Evolutionary conservation across 139 green algal species (phyloP).

Genomic region (Picochlorum sp.): DNA sequence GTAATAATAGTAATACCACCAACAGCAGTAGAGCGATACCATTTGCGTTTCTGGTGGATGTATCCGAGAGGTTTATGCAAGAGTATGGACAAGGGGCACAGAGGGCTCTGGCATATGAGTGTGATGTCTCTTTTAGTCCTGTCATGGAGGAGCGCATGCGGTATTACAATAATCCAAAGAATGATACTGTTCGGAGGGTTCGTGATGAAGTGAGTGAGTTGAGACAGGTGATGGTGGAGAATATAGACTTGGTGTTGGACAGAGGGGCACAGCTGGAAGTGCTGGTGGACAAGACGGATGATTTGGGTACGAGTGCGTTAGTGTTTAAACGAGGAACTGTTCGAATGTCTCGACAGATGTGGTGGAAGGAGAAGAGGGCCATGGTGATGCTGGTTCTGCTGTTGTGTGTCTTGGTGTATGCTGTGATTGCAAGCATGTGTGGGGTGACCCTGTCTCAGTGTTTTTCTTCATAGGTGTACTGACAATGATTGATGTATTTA

Average conservation of each 20-base stretch:
- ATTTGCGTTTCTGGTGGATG: constrained; percentile 85
- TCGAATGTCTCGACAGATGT: constrained; percentile 3
- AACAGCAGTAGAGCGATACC: constrained; percentile 9
- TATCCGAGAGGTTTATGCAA: constrained; percentile 55
- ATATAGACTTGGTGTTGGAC: constrained; percentile 84
- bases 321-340: constrained; percentile 55
- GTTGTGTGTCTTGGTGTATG: background rate
- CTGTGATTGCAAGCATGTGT: background rate
- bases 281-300: constrained; percentile 88
- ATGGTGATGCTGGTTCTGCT: background rate
- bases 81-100: constrained; percentile 42
- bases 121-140: constrained; percentile 70
- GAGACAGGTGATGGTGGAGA: constrained; percentile 83
- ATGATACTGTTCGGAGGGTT: constrained; percentile 75
- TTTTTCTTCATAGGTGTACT: background rate
- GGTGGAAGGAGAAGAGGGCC: constrained; percentile 1
- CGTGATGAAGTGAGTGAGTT: constrained; percentile 65
- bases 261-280: constrained; percentile 88
- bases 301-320: constrained; percentile 57
- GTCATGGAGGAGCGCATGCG: constrained; percentile 37
- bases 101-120: constrained; percentile 75
- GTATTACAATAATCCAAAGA: constrained; percentile 14
- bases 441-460: background rate
- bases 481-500: too few species aligned
- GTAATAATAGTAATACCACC: background rate